phyloP scores from a whole-genome alignment of 2,329 filamentous ascomycete species.

The Fragosphaeria purpurea region DNA sequence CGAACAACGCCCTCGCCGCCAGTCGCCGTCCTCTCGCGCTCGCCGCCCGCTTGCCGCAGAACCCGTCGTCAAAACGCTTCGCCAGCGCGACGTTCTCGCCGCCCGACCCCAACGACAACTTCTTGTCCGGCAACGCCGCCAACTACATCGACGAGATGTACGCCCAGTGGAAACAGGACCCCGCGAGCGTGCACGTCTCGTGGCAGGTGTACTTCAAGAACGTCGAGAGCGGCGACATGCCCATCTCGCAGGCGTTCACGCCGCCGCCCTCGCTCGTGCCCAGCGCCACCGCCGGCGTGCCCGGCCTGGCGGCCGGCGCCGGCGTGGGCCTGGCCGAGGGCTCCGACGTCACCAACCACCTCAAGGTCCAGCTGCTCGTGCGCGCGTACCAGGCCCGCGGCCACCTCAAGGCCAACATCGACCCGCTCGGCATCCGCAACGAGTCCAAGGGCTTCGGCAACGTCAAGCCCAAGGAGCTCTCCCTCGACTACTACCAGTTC shows the following conservation, averaged over 20 bases:
- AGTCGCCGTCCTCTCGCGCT: slow-evolving; percentile 41
- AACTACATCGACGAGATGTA: slow-evolving; percentile 99
- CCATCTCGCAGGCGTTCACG: slow-evolving; percentile 92
- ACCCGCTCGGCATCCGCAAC: slow-evolving; percentile 86
- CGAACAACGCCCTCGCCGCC: slow-evolving; percentile 24
- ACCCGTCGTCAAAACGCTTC: slow-evolving; percentile 30
- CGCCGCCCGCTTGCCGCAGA: slow-evolving; percentile 23
- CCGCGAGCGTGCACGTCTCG: slow-evolving; percentile 87
- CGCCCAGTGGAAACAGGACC: slow-evolving; percentile 90
- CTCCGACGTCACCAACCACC: slow-evolving; percentile 83
- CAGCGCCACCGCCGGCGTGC: slow-evolving; percentile 66
- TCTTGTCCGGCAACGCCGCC: slow-evolving; percentile 91
- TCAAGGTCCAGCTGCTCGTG: slow-evolving; percentile 95
- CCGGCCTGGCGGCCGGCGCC: slow-evolving; percentile 53
- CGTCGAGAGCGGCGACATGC: slow-evolving; percentile 97
- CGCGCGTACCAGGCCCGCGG: slow-evolving; percentile 96
- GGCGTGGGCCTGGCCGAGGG: slow-evolving; percentile 57
- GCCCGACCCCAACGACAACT: slow-evolving; percentile 84
- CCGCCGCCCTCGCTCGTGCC: slow-evolving; percentile 89
- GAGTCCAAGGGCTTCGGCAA: slow-evolving; percentile 77
- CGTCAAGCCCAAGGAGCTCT: slow-evolving; percentile 82
- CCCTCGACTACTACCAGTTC: slow-evolving; percentile 90
- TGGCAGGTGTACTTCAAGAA: slow-evolving; percentile 99
- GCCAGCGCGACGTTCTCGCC: slow-evolving; percentile 44
- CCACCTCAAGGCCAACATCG: slow-evolving; percentile 96